These are phyloP conservation scores for Kalaharituber pfeilii DNA, from an alignment of 2,329 filamentous ascomycete species.

Conservation along the genomic window DNA sequence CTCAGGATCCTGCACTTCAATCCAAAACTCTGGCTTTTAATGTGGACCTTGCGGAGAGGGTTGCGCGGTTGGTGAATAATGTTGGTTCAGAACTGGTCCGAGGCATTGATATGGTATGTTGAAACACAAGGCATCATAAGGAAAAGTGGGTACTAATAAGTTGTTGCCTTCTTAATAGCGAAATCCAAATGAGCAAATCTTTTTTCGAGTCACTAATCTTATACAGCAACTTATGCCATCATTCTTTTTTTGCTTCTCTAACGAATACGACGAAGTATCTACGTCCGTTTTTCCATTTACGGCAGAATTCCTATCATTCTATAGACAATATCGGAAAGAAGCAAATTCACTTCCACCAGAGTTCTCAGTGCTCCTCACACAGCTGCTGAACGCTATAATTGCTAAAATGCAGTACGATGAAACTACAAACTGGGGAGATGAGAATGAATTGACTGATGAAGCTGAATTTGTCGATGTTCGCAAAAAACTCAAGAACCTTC, in stretches of 20 bases:
- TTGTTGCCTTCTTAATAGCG: conserved; percentile 10
- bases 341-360: not conserved
- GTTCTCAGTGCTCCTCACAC: conserved; percentile 36
- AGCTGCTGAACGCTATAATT: conserved; percentile 81
- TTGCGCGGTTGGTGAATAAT: conserved; percentile 89
- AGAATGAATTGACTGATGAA: conserved; percentile 89
- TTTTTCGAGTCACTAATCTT: conserved; percentile 60
- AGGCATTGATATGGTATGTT: conserved; percentile 53
- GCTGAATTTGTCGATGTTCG: conserved; percentile 92
- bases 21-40: conserved; percentile 74
- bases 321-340: not conserved
- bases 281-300: conserved; percentile 86
- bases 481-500: conserved; percentile 72
- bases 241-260: conserved; percentile 82
- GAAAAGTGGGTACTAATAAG: too few relatives aligned
- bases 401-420: conserved; percentile 96
- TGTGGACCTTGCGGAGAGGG: conserved; percentile 82
- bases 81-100: conserved; percentile 73
- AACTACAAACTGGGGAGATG: conserved; percentile 79
- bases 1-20: conserved; percentile 57
- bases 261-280: conserved; percentile 96
- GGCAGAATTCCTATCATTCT: conserved; percentile 40
- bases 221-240: conserved; percentile 72
- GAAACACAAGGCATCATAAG: too few relatives aligned
- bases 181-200: conserved; percentile 43